Percentiles rank a stretch among this genome's conserved stretches.
Conservation (phyloP, 2,329 filamentous ascomycete genomes). For the Dactylonectria macrodidyma region DNA sequence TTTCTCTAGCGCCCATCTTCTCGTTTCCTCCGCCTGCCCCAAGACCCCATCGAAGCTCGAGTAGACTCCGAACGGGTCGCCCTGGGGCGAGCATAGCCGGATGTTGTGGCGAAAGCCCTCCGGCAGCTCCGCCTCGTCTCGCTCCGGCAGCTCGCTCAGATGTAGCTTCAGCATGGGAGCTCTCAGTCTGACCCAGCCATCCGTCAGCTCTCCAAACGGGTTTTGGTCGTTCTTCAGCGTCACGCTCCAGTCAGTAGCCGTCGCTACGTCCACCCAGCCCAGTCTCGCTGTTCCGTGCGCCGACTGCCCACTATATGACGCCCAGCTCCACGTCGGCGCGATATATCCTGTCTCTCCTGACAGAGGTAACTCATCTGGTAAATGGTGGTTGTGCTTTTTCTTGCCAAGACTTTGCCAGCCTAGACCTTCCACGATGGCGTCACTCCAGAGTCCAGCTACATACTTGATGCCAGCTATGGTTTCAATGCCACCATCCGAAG, state of each 20-base stretch:
- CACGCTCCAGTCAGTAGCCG: not conserved
- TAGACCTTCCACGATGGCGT: constrained; percentile 8
- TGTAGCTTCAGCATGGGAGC: constrained; percentile 1
- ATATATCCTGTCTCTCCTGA: constrained; percentile 8
- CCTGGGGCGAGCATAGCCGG: constrained; percentile 23
- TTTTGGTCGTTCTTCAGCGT: constrained; percentile 18
- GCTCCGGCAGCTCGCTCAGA: not conserved
- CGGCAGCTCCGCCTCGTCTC: not conserved
- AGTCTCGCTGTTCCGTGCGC: not conserved
- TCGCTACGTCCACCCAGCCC: constrained; percentile 23
- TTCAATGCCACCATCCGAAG: not conserved
- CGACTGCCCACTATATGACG: not conserved
- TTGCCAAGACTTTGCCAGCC: not conserved
- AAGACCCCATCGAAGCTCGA: constrained; percentile 6
- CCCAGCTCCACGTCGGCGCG: constrained; percentile 33
- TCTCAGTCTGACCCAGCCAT: constrained; percentile 18
- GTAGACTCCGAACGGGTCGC: not conserved
- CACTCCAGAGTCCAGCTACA: constrained; percentile 21
- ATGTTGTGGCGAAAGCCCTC: not conserved
- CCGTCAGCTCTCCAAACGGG: constrained; percentile 19
- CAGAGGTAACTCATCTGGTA: constrained; percentile 8
- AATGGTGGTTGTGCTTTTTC: not conserved
- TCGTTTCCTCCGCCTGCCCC: not conserved
- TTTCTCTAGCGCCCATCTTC: not conserved
- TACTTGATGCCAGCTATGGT: not conserved